Percentiles rank a stretch among this genome's conserved stretches.
Conservation (phyloP, 768 basidiomycete genomes). For the Aureoboletus auriporus region DNA sequence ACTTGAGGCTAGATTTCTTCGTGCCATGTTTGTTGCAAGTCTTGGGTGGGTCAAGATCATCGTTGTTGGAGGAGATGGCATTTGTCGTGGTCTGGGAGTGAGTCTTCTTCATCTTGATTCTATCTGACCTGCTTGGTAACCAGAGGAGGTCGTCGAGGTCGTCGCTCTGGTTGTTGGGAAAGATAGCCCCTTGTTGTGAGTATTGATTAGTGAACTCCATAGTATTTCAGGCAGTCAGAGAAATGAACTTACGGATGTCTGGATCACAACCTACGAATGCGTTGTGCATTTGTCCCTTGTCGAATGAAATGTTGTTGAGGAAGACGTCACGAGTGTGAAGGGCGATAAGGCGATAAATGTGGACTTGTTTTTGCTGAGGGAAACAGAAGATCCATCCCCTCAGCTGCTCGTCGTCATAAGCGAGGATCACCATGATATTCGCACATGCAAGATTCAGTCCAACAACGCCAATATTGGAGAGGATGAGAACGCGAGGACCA, state of each 20-base stretch:
- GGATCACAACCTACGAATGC: background rate
- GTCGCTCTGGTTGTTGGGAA: too few relatives aligned
- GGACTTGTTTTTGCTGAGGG: slow-evolving; percentile 14
- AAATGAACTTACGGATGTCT: background rate
- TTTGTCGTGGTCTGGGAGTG: too few relatives aligned
- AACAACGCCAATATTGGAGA: slow-evolving; percentile 12
- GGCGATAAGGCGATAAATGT: slow-evolving; percentile 13
- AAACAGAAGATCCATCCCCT: slow-evolving; percentile 10
- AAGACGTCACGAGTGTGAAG: slow-evolving; percentile 11
- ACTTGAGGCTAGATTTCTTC: too few relatives aligned
- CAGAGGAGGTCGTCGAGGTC: too few relatives aligned
- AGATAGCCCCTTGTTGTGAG: too few relatives aligned
- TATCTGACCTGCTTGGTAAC: too few relatives aligned
- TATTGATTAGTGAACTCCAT: too few relatives aligned
- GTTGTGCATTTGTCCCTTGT: background rate
- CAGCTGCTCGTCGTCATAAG: slow-evolving; percentile 16
- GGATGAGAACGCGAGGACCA: slow-evolving; percentile 6
- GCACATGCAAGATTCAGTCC: slow-evolving; percentile 15
- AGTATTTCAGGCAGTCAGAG: too few relatives aligned
- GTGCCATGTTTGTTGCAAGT: too few relatives aligned
- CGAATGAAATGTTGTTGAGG: slow-evolving; percentile 23
- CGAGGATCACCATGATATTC: slow-evolving; percentile 11
- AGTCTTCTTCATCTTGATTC: too few relatives aligned
- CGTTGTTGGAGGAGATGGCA: too few relatives aligned
- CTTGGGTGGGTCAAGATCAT: too few relatives aligned